Evolutionary conservation across 768 basidiomycete genomes (phyloP).

Genomic region (Rickenella mellea): DNA sequence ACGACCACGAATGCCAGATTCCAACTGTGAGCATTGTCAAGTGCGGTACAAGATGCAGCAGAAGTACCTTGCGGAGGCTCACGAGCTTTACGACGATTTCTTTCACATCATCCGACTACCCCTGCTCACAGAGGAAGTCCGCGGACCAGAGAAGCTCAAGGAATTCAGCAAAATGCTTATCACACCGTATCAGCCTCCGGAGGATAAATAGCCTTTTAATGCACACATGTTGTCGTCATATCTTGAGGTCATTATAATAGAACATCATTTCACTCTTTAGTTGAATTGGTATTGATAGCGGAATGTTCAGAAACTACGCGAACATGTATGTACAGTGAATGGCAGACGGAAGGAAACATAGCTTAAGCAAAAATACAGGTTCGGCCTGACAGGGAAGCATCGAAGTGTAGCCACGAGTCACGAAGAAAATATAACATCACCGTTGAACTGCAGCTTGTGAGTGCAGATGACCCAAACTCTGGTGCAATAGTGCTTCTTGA

Average conservation of each 20-base stretch:
- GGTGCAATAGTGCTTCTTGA: too few species aligned
- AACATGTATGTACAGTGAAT: too few species aligned
- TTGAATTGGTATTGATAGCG: too few species aligned
- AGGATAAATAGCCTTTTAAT: slow-evolving; percentile 5
- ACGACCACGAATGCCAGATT: slow-evolving; percentile 37
- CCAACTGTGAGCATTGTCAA: slow-evolving; percentile 91
- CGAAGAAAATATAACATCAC: too few species aligned
- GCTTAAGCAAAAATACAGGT: too few species aligned
- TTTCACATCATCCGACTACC: slow-evolving; percentile 96
- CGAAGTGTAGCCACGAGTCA: too few species aligned
- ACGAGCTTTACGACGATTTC: slow-evolving; percentile 95
- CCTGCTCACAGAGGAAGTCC: slow-evolving; percentile 90
- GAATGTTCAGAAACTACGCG: too few species aligned
- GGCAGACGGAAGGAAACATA: too few species aligned
- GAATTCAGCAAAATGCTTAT: slow-evolving; percentile 92
- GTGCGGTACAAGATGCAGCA: slow-evolving; percentile 97
- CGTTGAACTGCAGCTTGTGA: too few species aligned
- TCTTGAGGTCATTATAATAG: background rate
- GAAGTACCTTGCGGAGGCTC: slow-evolving; percentile 92
- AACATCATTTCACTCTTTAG: too few species aligned
- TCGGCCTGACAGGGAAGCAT: too few species aligned
- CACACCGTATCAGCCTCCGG: slow-evolving; percentile 56
- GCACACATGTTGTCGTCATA: background rate
- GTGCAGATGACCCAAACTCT: too few species aligned
- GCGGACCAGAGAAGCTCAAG: slow-evolving; percentile 88